Evolutionary conservation across 208 protist species (phyloP).

Genomic region (Trypanosoma melophagium): DNA sequence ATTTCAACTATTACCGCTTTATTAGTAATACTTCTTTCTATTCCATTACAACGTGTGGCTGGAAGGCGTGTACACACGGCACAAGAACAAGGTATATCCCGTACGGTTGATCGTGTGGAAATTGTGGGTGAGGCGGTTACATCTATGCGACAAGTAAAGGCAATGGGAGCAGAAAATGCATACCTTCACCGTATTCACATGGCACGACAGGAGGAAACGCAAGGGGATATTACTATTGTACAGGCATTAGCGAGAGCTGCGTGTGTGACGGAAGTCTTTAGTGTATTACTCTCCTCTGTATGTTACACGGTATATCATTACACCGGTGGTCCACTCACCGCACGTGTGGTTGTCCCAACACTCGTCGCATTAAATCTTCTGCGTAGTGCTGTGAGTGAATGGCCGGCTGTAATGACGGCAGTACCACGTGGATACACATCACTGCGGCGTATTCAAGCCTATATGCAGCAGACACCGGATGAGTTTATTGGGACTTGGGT

Average conservation of each 20-base stretch:
- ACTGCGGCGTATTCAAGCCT: conserved; percentile 63
- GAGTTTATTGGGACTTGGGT: conserved; percentile 67
- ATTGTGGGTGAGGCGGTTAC: conserved; percentile 55
- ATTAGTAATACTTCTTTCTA: conserved; percentile 40
- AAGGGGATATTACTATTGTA: conserved; percentile 38
- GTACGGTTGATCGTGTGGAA: conserved; percentile 52
- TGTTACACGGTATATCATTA: conserved; percentile 42
- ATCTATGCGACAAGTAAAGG: conserved; percentile 73
- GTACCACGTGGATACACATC: conserved; percentile 55
- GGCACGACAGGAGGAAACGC: conserved; percentile 44
- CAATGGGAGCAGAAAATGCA: conserved; percentile 60
- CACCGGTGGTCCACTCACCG: conserved; percentile 8
- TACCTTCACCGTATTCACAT: conserved; percentile 42
- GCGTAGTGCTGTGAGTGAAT: conserved; percentile 66
- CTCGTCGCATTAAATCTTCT: conserved; percentile 73
- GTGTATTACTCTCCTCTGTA: conserved; percentile 55
- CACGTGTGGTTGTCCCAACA: conserved; percentile 47
- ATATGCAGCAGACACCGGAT: conserved; percentile 61
- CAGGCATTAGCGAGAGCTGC: conserved; percentile 33
- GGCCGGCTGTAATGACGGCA: conserved; percentile 60
- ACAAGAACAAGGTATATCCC: conserved; percentile 52
- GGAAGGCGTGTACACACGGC: conserved; percentile 37
- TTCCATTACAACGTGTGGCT: conserved; percentile 57
- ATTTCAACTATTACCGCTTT: conserved; percentile 60
- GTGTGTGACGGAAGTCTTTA: conserved; percentile 47